Evolutionary conservation across 495 filamentous ascomycete species (phyloP).

Genomic region (Penicillium bialowiezense): DNA sequence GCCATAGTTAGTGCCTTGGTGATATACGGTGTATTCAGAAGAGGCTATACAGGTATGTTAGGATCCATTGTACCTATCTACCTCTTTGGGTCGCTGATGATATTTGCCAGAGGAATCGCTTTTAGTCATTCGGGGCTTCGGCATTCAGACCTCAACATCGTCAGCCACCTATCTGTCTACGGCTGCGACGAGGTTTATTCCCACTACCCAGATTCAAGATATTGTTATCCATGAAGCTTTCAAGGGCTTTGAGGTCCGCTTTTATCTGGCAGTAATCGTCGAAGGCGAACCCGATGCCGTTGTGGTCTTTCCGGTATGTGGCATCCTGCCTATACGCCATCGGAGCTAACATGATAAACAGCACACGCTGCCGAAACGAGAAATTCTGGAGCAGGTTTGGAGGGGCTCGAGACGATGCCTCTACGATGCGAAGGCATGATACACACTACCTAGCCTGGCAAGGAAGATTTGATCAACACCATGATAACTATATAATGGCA

Average conservation of each 20-base stretch:
- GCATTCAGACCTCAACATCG: constrained; percentile 81
- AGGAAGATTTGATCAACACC: not conserved
- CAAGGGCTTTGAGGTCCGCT: constrained; percentile 84
- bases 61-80: not conserved
- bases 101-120: constrained; percentile 69
- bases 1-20: constrained; percentile 28
- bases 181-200: constrained; percentile 83
- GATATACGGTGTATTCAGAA: constrained; percentile 48
- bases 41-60: constrained; percentile 47
- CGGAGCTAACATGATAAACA: constrained; percentile 23
- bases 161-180: constrained; percentile 61
- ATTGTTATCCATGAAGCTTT: constrained; percentile 96
- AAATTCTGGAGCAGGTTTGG: constrained; percentile 82
- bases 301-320: constrained; percentile 82
- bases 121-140: constrained; percentile 82
- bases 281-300: constrained; percentile 85
- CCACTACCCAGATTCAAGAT: constrained; percentile 85
- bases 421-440: constrained; percentile 60
- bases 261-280: constrained; percentile 87
- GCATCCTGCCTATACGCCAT: not conserved
- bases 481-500: not conserved
- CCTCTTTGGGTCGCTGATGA: constrained; percentile 21
- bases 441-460: not conserved
- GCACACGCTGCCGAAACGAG: constrained; percentile 65
- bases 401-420: constrained; percentile 72